Evolutionary conservation across 106 monocot species (phyloP).

Genomic region (Allium cepa): DNA sequence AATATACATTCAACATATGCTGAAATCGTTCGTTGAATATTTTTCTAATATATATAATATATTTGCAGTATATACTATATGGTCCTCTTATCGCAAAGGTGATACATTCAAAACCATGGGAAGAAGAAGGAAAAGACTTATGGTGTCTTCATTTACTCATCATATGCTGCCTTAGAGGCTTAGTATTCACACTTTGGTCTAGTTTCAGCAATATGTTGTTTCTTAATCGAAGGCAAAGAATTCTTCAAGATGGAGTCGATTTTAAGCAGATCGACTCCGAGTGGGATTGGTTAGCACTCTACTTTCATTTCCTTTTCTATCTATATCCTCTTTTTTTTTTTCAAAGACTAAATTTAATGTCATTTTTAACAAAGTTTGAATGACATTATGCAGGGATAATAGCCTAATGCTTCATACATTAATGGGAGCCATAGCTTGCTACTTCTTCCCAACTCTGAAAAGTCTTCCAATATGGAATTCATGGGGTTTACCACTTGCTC

Average conservation of each 20-base stretch:
- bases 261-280: constrained; percentile 67
- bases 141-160: constrained; percentile 56
- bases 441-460: constrained; percentile 25
- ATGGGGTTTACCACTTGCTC: constrained; percentile 8
- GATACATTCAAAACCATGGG: constrained; percentile 30
- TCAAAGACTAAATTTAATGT: not conserved
- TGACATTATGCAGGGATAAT: constrained; percentile 65
- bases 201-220: constrained; percentile 66
- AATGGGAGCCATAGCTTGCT: constrained; percentile 39
- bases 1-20: no score
- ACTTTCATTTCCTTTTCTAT: not conserved
- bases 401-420: constrained; percentile 63
- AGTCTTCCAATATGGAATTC: constrained; percentile 41
- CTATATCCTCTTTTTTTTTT: not conserved
- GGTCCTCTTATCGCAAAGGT: constrained; percentile 65
- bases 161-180: constrained; percentile 38
- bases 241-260: constrained; percentile 52
- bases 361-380: not conserved
- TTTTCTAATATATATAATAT: no score
- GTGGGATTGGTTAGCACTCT: constrained; percentile 64
- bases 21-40: no score
- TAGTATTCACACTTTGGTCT: constrained; percentile 32
- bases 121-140: constrained; percentile 9
- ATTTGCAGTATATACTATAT: constrained; percentile 70
- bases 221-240: constrained; percentile 36